Base-by-base conservation (phyloP, 768 basidiomycete species). In the Collybiopsis confluens region DNA sequence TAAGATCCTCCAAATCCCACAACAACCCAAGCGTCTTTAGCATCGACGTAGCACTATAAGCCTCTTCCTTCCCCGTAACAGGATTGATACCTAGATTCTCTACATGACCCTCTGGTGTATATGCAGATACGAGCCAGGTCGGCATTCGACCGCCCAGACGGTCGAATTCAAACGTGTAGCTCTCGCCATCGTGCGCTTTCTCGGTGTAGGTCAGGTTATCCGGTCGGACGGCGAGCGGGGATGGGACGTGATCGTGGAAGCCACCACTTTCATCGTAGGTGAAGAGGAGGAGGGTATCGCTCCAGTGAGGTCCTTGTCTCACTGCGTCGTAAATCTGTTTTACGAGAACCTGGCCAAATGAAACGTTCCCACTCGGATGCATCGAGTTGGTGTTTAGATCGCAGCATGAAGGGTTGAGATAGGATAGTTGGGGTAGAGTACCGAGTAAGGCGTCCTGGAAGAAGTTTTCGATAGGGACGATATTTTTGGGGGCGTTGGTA, bases 211-310 rank as follows among this genome's bases (percentile, higher is more conserved):
- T 62, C 28, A 61, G 54, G 53, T 58, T 50, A 56, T 70, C 68
- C 5, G 66, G 28, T 1, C 36, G 59, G 16, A 64, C 62, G 41
- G 61, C 63, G 30, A 62, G 56, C 13, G 68, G 68, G 7, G 68
- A 62, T 6, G 66, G 57, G 42, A 70, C 68, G 60, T 68, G 68
- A 54, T 70, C 68, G 42, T 58, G 60, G 59, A 68, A 70, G 2
- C 68, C 68, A 35, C 68, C 68, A 45, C 58, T 58, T 51, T 69
- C 68, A 45, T 69, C 68, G 57, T 63, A 68, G 42, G 65, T 67
- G 57, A 70, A n/a, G 52, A 70, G 24, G 51, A 68, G 58, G 37
- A 70, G 56, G 2, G 63, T 69, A 45, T 67, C 56, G 8, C 56
- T 36, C 68, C 68, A 70, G 37, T 65, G 63, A 3, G 65, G 64